A percentile compares a stretch with the other conserved stretches of the same genome.
Conservation (phyloP, 2,329 filamentous ascomycete species). For the Microdochium trichocladiopsis region DNA sequence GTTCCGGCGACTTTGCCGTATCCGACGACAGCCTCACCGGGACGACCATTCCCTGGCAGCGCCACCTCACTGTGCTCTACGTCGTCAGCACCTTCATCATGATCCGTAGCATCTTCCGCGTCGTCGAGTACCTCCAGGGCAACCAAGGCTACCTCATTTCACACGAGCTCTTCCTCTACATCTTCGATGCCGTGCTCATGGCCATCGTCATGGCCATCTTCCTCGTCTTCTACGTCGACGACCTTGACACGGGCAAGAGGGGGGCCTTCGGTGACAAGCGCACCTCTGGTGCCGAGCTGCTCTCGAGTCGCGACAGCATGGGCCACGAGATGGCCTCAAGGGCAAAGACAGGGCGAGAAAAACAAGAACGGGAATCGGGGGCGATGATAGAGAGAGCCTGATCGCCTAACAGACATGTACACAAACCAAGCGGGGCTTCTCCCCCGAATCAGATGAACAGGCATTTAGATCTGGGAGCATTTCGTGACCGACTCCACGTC, state of each 20-base stretch:
- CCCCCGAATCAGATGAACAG: no score
- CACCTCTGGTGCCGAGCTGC: neutral
- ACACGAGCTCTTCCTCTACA: slow-evolving; percentile 32
- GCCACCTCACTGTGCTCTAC: slow-evolving; percentile 21
- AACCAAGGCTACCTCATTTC: slow-evolving; percentile 29
- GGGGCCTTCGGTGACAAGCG: neutral
- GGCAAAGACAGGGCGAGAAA: no score
- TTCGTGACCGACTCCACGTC: no score
- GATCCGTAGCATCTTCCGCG: slow-evolving; percentile 35
- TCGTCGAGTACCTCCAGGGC: slow-evolving; percentile 38
- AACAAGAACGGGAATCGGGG: neutral
- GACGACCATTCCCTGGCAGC: slow-evolving; percentile 14
- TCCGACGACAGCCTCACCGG: neutral
- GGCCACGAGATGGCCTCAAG: neutral
- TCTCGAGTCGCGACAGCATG: neutral
- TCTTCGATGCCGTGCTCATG: slow-evolving; percentile 37
- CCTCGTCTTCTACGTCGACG: slow-evolving; percentile 8
- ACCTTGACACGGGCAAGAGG: neutral
- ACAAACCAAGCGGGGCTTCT: no score
- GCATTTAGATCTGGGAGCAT: no score
- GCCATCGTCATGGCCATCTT: slow-evolving; percentile 30
- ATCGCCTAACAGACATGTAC: no score
- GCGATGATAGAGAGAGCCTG: no score
- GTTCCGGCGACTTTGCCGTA: no score
- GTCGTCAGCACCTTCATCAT: slow-evolving; percentile 30